Evolutionary conservation across 75 land plant species (phyloP).

Genomic region (Pinus albicaulis): DNA sequence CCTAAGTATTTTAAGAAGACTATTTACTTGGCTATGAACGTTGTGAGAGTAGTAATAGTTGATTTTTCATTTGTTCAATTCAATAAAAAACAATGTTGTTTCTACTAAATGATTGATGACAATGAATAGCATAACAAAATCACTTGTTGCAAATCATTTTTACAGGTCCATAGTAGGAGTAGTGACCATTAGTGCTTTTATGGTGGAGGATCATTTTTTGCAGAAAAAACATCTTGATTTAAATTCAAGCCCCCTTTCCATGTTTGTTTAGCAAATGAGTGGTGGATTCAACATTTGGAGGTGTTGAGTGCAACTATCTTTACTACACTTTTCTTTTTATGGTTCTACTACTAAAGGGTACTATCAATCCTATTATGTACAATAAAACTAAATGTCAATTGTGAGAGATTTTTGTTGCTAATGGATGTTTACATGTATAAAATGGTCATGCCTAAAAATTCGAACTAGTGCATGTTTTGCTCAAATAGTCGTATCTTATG

Average conservation of each 20-base stretch:
- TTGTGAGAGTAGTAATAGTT: too few species aligned
- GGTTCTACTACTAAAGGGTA: conserved; percentile 24
- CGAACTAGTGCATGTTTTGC: conserved; percentile 28
- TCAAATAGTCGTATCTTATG: conserved; percentile 37
- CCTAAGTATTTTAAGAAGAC: not conserved
- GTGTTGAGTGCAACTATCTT: conserved; percentile 12
- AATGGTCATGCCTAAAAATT: not conserved
- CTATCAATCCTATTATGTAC: conserved; percentile 25
- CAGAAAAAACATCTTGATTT: conserved; percentile 27
- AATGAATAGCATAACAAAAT: conserved; percentile 16
- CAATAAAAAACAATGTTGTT: conserved; percentile 26
- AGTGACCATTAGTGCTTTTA: conserved; percentile 41
- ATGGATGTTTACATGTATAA: not conserved
- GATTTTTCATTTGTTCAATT: not conserved
- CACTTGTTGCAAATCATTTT: too few species aligned
- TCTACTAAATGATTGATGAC: conserved; percentile 31
- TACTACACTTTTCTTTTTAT: conserved; percentile 24
- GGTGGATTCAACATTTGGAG: conserved; percentile 37
- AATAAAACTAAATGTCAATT: not conserved
- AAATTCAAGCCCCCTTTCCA: conserved; percentile 40
- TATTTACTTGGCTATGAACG: too few species aligned
- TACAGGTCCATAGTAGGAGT: not conserved
- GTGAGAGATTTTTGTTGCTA: not conserved
- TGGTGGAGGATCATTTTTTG: conserved; percentile 15
- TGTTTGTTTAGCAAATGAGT: conserved; percentile 28